Evolutionary conservation across 2,329 filamentous ascomycete genomes (phyloP).

Genomic region (Lithohypha guttulata): DNA sequence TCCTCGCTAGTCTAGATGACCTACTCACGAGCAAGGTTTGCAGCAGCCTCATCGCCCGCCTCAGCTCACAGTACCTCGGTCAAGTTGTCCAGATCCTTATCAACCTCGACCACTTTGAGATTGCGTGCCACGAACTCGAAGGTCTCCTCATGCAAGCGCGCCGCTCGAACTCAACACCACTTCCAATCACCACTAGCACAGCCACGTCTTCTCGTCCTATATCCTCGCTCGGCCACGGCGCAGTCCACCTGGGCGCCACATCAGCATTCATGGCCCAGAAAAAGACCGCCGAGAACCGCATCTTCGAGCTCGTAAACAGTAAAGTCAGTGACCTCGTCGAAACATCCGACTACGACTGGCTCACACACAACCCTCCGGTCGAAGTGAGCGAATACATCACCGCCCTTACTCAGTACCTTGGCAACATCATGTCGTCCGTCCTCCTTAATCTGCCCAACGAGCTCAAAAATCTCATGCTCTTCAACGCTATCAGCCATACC

Average conservation of each 20-base stretch:
- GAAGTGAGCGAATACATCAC: conserved; percentile 92
- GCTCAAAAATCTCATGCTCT: conserved; percentile 97
- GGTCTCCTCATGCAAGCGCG: conserved; percentile 73
- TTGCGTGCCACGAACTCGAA: conserved; percentile 81
- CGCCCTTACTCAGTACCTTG: conserved; percentile 81
- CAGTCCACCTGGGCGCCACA: conserved; percentile 55
- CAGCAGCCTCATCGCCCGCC: conserved; percentile 72
- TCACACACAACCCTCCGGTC: conserved; percentile 48
- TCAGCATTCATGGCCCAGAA: conserved; percentile 80
- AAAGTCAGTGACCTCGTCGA: conserved; percentile 98
- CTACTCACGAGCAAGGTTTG: conserved; percentile 90
- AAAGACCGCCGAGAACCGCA: conserved; percentile 91
- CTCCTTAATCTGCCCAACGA: conserved; percentile 84
- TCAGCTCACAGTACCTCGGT: conserved; percentile 86
- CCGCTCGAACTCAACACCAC: conserved; percentile 58
- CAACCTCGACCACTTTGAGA: conserved; percentile 94
- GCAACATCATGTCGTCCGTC: conserved; percentile 93
- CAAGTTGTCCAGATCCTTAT: conserved; percentile 98
- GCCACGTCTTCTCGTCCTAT: conserved; percentile 71
- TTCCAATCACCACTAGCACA: conserved; percentile 36
- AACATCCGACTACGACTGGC: conserved; percentile 94
- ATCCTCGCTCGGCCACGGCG: conserved; percentile 53
- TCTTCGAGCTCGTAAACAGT: conserved; percentile 95
- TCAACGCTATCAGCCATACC: conserved; percentile 86
- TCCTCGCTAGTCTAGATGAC: conserved; percentile 82